A percentile compares a stretch with the other conserved stretches of the same genome.
Conservation (phyloP, 2,329 filamentous ascomycete species). For the Monilinia fructicola region DNA sequence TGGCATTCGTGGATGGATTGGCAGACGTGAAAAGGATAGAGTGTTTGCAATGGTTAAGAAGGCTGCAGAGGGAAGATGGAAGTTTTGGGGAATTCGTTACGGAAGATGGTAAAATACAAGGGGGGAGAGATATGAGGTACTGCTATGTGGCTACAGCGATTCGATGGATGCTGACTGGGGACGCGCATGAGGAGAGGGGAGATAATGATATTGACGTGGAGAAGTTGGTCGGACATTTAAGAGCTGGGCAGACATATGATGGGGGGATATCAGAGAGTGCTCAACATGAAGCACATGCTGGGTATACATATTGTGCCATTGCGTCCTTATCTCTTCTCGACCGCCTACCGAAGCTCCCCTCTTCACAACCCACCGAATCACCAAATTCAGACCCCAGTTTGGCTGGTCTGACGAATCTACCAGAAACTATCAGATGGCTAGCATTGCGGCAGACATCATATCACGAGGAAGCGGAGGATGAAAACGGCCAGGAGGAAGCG, state of each 20-base stretch:
- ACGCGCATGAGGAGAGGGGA: conserved; percentile 48
- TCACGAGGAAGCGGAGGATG: conserved; percentile 46
- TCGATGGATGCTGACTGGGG: conserved; percentile 75
- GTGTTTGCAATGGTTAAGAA: conserved; percentile 71
- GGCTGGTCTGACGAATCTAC: conserved; percentile 42
- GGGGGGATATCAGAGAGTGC: conserved; percentile 40
- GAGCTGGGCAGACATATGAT: conserved; percentile 53
- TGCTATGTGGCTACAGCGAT: conserved; percentile 82
- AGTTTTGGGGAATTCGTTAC: conserved; percentile 85
- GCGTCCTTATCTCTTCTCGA: conserved; percentile 70
- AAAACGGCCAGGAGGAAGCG: conserved; percentile 25
- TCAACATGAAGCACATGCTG: conserved; percentile 52
- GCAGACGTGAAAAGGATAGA: conserved; percentile 64
- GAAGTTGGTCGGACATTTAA: conserved; percentile 67
- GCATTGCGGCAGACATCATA: conserved; percentile 64
- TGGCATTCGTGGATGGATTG: conserved; percentile 63
- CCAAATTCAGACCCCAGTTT: conserved; percentile 33
- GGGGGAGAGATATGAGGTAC: conserved; percentile 81
- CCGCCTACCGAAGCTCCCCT: conserved; percentile 33
- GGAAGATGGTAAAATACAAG: conserved; percentile 59
- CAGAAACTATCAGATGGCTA: conserved; percentile 53
- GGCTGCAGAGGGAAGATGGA: conserved; percentile 77
- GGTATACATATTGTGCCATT: conserved; percentile 87
- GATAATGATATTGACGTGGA: conserved; percentile 75
- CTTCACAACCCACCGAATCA: conserved; percentile 14